Percentiles rank a stretch among this genome's conserved stretches.
Evolutionary conservation across 345 rosid species (phyloP).

Genomic region (Acer saccharum): DNA sequence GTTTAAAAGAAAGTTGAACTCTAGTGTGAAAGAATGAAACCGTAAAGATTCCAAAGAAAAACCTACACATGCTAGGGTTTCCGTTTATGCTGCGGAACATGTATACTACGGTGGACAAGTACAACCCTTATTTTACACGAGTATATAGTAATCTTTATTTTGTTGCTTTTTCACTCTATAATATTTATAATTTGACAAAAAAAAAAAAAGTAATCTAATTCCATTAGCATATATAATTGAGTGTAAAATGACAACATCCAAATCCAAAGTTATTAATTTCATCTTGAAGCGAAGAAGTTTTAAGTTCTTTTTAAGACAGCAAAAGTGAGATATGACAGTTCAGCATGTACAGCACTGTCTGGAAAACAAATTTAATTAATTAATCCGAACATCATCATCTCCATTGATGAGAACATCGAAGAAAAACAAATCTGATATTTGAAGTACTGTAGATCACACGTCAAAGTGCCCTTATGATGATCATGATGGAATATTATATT

Average conservation of each 20-base stretch:
- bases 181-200: neutral
- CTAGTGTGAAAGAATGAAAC: neutral
- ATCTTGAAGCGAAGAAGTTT: neutral
- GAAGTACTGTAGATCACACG: too few species aligned
- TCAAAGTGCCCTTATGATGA: neutral
- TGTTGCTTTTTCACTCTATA: neutral
- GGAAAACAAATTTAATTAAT: neutral
- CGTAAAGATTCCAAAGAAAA: slow-evolving; percentile 18
- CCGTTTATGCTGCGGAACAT: neutral
- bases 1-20: neutral
- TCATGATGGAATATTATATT: neutral
- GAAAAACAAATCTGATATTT: neutral
- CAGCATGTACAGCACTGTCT: neutral
- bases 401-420: neutral
- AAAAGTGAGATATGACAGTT: slow-evolving; percentile 4
- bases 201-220: neutral
- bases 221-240: neutral
- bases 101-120: too few species aligned
- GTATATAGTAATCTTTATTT: slow-evolving; percentile 5
- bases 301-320: neutral
- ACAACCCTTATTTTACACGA: slow-evolving; percentile 1
- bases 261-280: neutral
- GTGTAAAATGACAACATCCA: neutral
- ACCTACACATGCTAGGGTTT: slow-evolving; percentile 17
- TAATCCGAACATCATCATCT: neutral